Evolutionary conservation across 345 rosid genomes (phyloP), one percentile per base, ranked within the genome.

Genomic region (Ceriops decandra): DNA sequence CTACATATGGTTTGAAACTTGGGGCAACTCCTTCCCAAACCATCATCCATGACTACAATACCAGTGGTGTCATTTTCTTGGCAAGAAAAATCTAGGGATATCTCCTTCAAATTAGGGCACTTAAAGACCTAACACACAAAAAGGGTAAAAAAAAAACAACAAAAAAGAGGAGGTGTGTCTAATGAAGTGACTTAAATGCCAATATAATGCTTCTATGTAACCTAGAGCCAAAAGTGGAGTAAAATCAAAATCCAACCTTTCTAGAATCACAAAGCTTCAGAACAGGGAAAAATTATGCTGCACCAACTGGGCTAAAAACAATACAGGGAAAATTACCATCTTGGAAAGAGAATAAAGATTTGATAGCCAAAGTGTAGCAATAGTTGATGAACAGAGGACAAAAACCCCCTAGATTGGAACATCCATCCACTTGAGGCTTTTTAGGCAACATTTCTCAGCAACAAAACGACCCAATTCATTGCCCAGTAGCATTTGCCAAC

Each of bases 391-490:
- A 83, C 84, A 80, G 69, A 95, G 89, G 42, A 82, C 63, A 78
- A 92, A 80, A 80, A 62, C 92, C 91, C 57, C 95, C 97, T 56
- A 95, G 84, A 81, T 86, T 92, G 65, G 91, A 81, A 79, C 97
- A 92, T 27, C 98, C 97, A 80, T 89, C 96, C 97, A 95, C 85
- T 95, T 92, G 75, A 95, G 91, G 76, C 76, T 83, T 63, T 76
- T 78, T 13, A 90, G 90, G 77, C 92, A 86, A 71, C 88, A 89
- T 75, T 85, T 92, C 75, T 90, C 91, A 52, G 99, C 92, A 69
- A 95, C 97, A 90, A 92, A 95, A 57, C 98, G 97, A 78, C 87
- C 84, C 72, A 95, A 69, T 79, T 92, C 99, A 80, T 90, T 95
- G 49, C 98, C 92, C 2, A 8, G 13, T 36, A 36, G 42, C 42